Evolutionary conservation across 2,329 filamentous ascomycete genomes (phyloP).

Genomic region (Colletotrichum sidae): DNA sequence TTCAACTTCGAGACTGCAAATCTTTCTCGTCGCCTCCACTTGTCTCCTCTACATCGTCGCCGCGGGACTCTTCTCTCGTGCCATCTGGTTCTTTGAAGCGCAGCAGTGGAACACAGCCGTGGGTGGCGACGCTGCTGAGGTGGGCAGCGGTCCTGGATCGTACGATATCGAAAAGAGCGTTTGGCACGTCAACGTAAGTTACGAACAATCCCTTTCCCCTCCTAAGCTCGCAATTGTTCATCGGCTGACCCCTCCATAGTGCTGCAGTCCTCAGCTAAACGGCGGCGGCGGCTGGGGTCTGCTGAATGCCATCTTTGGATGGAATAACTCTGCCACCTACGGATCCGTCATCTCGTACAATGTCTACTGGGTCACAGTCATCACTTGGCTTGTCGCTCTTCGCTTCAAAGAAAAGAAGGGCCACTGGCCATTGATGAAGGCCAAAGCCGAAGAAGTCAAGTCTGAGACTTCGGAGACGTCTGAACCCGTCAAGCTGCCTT

Average conservation of each 20-base stretch:
- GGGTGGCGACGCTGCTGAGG: constrained; percentile 66
- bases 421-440: constrained; percentile 58
- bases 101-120: constrained; percentile 75
- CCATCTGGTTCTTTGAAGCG: constrained; percentile 79
- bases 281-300: constrained; percentile 86
- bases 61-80: constrained; percentile 82
- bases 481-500: neutral
- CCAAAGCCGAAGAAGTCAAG: constrained; percentile 39
- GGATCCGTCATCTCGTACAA: constrained; percentile 91
- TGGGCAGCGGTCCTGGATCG: constrained; percentile 73
- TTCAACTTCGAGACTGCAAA: constrained; percentile 63
- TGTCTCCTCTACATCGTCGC: constrained; percentile 88
- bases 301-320: constrained; percentile 87
- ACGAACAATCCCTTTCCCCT: neutral
- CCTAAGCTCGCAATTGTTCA: constrained; percentile 24
- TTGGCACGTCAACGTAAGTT: constrained; percentile 82
- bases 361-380: constrained; percentile 83
- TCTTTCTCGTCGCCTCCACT: constrained; percentile 85
- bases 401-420: constrained; percentile 73
- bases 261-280: constrained; percentile 79
- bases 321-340: constrained; percentile 89
- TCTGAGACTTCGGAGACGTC: neutral
- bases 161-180: constrained; percentile 84
- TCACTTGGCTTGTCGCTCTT: constrained; percentile 72
- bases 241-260: constrained; percentile 60